Evolutionary conservation across 1,139 yeast species (phyloP).

Genomic region (Pichia inconspicua): DNA sequence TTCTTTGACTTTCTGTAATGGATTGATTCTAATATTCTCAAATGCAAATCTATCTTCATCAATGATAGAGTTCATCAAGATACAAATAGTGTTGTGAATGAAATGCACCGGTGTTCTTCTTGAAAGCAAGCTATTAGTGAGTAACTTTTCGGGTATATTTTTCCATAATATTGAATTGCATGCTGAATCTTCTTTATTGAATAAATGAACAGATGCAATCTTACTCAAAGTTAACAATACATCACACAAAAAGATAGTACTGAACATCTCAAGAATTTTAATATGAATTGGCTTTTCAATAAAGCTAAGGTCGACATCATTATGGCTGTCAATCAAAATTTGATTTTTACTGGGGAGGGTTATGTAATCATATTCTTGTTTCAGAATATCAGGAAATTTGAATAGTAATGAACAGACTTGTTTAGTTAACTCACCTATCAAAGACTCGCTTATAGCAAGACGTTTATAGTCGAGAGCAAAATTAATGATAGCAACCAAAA

Average conservation of each 20-base stretch:
- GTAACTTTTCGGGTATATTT: constrained; percentile 19
- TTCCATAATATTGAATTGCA: constrained; percentile 19
- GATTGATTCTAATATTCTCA: constrained; percentile 13
- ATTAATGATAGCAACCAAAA: constrained; percentile 45
- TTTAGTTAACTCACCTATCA: constrained; percentile 24
- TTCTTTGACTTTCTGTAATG: constrained; percentile 4
- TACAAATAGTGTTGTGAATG: constrained; percentile 33
- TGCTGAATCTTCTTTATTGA: constrained; percentile 7
- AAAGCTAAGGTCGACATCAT: constrained; percentile 12
- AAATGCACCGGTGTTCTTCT: constrained; percentile 24
- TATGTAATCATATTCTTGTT: constrained; percentile 23
- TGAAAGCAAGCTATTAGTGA: constrained; percentile 23
- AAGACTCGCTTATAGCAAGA: constrained; percentile 39
- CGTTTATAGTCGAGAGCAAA: constrained; percentile 50
- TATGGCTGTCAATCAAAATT: not conserved
- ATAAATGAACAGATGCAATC: constrained; percentile 18
- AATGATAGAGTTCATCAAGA: constrained; percentile 34
- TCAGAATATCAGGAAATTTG: constrained; percentile 19
- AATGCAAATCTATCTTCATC: constrained; percentile 28
- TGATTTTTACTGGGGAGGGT: constrained; percentile 12
- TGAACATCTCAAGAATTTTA: constrained; percentile 41
- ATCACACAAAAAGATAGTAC: constrained; percentile 46
- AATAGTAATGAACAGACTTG: constrained; percentile 15
- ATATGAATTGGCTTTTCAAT: constrained; percentile 36
- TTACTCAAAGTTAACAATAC: constrained; percentile 38